A percentile compares a stretch with the other conserved stretches of the same genome.
These are phyloP conservation scores for Fusarium hainanense DNA, from an alignment of 2,329 filamentous ascomycete genomes.

Conservation along the genomic window DNA sequence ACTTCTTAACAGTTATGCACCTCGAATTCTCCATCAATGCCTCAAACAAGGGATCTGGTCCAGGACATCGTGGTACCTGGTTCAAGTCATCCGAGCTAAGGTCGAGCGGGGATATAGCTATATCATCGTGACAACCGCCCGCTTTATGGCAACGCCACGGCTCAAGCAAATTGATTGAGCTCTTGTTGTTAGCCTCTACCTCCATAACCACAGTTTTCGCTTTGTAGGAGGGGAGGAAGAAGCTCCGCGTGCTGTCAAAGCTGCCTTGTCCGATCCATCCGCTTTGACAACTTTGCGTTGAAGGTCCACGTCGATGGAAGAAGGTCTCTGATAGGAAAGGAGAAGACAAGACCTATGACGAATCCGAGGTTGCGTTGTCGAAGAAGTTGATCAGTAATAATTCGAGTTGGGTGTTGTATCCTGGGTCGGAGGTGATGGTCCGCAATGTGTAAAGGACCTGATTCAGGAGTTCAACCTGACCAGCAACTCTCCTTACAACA, in stretches of 20 bases:
- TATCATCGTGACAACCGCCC: slow-evolving; percentile 40
- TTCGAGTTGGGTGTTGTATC: slow-evolving; percentile 27
- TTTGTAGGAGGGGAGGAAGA: slow-evolving; percentile 35
- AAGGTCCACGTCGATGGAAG: slow-evolving; percentile 3
- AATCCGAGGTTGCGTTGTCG: background rate
- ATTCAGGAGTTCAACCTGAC: background rate
- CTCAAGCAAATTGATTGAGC: slow-evolving; percentile 41
- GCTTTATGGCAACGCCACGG: slow-evolving; percentile 36
- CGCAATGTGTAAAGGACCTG: slow-evolving; percentile 17
- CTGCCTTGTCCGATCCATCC: slow-evolving; percentile 39
- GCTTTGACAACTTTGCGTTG: slow-evolving; percentile 18
- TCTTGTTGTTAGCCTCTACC: slow-evolving; percentile 42
- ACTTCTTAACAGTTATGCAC: slow-evolving; percentile 3
- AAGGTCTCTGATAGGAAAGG: background rate
- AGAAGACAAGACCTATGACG: background rate
- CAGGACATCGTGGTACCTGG: slow-evolving; percentile 40
- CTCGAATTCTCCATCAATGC: slow-evolving; percentile 30
- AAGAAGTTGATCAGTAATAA: background rate
- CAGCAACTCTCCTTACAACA: slow-evolving; percentile 3
- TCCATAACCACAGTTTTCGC: slow-evolving; percentile 44
- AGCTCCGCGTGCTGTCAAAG: slow-evolving; percentile 40
- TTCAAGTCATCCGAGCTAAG: slow-evolving; percentile 29
- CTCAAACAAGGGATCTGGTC: slow-evolving; percentile 38
- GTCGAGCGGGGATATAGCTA: slow-evolving; percentile 34
- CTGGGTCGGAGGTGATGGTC: background rate